Base-by-base conservation (phyloP, 2,329 filamentous ascomycete genomes). In the Helminthosporium solani region DNA sequence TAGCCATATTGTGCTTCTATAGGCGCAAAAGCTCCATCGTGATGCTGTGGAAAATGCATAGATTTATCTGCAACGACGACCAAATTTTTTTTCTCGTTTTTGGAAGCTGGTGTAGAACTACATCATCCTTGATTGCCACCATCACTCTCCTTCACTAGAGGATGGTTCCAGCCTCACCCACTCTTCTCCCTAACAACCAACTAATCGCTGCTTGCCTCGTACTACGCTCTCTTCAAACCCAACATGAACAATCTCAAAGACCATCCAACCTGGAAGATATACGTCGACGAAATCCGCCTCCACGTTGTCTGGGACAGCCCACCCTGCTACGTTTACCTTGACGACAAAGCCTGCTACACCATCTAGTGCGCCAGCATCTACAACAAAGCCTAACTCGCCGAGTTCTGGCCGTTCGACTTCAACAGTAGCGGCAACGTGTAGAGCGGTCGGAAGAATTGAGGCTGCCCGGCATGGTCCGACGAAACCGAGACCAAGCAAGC, bases 401-500 rank as follows among this genome's bases (percentile, higher is more conserved):
- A 44, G 3, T 67, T 54, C 44, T 75, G 72, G 72, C 56, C 64
- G 0, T 65, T 65, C 35, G 72, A 75, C 55, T 74, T 73, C 52
- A 58, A 59, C 16, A 48, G 54, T 4, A 46, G 56, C 14, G 69
- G 69, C 7, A 56, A 56, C 15, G 56, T 74, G 39, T 63, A 57
- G 14, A 36, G 48, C 2, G 54, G 49, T 12, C 61, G 72, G n/a
- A 44, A 51, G 16, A 70, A 73, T 42, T 57, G 70, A n/a, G 73
- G 72, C 3, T 65, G 69, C 3, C 53, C 66, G 8, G 71, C 70
- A 2, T 61, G 49, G 42, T 15, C 53, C 1, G 58, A 60, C 23
- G 50, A 52, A 7, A 46, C 43, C 2, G 20, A 36, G 28, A 53
- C 41, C 0, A 43, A 28, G 19, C 52, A 46, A 15, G 53, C 51